phyloP scores from a whole-genome alignment of 2,329 filamentous ascomycete genomes.

The Dactylellina parvicollis region DNA sequence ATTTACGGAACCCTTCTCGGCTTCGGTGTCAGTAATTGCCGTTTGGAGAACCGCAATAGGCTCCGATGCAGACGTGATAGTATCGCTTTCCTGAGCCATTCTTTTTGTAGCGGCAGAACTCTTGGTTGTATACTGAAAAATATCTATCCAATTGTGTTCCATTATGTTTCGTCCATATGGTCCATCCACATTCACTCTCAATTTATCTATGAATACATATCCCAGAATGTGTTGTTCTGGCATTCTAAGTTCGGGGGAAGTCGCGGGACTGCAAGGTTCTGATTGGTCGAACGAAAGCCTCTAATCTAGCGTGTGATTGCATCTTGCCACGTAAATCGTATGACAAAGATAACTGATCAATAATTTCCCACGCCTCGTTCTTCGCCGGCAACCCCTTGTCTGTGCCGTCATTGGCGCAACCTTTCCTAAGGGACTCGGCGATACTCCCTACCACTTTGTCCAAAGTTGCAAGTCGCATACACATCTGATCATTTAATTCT shows the following conservation, averaged over 20 bases:
- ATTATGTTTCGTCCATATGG: not conserved
- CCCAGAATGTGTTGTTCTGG: slow-evolving; percentile 5
- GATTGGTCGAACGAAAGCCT: slow-evolving; percentile 1
- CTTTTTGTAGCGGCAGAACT: not conserved
- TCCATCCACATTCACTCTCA: not conserved
- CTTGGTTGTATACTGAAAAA: not conserved
- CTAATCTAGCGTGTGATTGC: too few relatives aligned
- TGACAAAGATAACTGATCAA: slow-evolving; percentile 4
- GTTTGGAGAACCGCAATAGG: not conserved
- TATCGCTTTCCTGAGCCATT: not conserved
- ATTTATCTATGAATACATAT: not conserved
- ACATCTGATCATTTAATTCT: not conserved
- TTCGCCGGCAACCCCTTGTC: not conserved
- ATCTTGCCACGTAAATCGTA: not conserved
- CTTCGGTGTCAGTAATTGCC: not conserved
- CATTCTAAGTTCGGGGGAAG: not conserved
- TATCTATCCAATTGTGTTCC: not conserved
- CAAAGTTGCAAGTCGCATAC: slow-evolving; percentile 8
- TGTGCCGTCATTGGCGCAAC: not conserved
- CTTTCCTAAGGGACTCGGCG: not conserved
- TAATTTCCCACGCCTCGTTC: slow-evolving; percentile 7
- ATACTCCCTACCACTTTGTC: not conserved
- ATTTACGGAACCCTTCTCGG: not conserved
- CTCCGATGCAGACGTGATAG: not conserved
- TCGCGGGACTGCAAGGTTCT: slow-evolving; percentile 11